Evolutionary conservation across 1,139 yeast species (phyloP), one percentile per base, ranked within the genome.

Genomic region (Meyerozyma athensensis): DNA sequence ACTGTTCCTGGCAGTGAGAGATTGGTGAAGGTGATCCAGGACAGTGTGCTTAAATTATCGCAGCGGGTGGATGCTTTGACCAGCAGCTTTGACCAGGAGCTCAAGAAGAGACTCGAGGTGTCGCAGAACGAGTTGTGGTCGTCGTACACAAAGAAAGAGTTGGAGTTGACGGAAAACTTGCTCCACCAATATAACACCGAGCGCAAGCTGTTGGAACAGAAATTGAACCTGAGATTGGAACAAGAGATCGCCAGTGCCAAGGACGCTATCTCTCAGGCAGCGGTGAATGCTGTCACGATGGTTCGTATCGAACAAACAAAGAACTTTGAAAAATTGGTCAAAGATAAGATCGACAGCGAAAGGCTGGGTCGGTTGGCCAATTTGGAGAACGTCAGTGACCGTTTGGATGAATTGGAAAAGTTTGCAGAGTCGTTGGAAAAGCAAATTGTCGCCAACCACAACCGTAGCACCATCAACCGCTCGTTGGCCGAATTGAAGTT

Each of bases 311-410:
- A 79, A 48, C 84, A 85, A 50, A 79, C 89, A 42, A 75, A 80
- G 50, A 79, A 80, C 53, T 83, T 87, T 59, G 81, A 84, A 47
- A 66, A 74, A 44, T 70, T 81, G 44, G 68, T 92, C 40, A 61
- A 74, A 36, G 74, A 77, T 35, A 77, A 75, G 45, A 75, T 94
- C 37, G 95, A 87, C 50, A 53, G 65, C 22, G 98, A 92, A 68
- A 82, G 97, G 61, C 70, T 79, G 41, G 89, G 90, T 24, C 81
- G 95, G 56, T 75, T 89, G 50, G 75, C 85, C 36, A 74, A 81
- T 53, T 72, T 92, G 51, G 72, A 74, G 22, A 75, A 77, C 43
- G 70, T 94, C 41, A 67, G 76, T 47, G 54, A 65, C 22, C 73
- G 83, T 49, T 69, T 90, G 39, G 68, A 63, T 24, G 73, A 74